Evolutionary conservation across 192 early-diverging fungal genomes (phyloP).

Genomic region (Coemansia sp.): DNA sequence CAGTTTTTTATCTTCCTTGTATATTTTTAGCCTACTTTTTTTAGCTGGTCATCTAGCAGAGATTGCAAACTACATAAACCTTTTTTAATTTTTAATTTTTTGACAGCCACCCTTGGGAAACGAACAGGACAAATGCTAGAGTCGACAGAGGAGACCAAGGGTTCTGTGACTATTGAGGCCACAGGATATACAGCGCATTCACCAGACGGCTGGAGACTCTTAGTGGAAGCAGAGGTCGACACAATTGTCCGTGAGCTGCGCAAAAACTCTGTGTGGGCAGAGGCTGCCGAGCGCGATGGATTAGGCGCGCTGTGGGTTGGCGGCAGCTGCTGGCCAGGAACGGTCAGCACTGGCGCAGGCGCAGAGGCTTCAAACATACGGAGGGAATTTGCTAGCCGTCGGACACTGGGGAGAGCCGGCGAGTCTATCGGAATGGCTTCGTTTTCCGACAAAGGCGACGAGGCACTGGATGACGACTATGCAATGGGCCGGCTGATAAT

Average conservation of each 20-base stretch:
- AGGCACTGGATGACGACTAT: conserved; percentile 27
- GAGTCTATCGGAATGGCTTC: conserved; percentile 45
- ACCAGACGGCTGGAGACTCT: conserved; percentile 46
- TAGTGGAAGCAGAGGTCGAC: conserved; percentile 53
- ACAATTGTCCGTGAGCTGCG: conserved; percentile 54
- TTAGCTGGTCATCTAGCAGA: too few relatives aligned
- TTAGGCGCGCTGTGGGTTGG: conserved; percentile 54
- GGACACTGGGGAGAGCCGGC: conserved; percentile 46
- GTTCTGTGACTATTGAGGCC: neutral
- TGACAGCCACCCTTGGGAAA: neutral
- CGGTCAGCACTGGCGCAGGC: conserved; percentile 2
- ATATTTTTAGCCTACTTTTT: too few relatives aligned
- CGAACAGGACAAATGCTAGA: neutral
- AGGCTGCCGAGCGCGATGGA: conserved; percentile 43
- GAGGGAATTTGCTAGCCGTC: conserved; percentile 34
- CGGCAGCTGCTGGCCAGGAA: conserved; percentile 44
- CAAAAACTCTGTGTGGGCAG: conserved; percentile 51
- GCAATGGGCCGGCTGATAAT: conserved; percentile 32
- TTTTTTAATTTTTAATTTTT: neutral
- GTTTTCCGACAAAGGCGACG: conserved; percentile 36
- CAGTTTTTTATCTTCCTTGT: too few relatives aligned
- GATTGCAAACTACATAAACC: too few relatives aligned
- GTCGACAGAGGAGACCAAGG: conserved; percentile 15
- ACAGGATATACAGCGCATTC: conserved; percentile 20
- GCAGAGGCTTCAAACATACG: neutral